phyloP scores from a whole-genome alignment of 768 basidiomycete species.

The Tylopilus rubrobrunneus region DNA sequence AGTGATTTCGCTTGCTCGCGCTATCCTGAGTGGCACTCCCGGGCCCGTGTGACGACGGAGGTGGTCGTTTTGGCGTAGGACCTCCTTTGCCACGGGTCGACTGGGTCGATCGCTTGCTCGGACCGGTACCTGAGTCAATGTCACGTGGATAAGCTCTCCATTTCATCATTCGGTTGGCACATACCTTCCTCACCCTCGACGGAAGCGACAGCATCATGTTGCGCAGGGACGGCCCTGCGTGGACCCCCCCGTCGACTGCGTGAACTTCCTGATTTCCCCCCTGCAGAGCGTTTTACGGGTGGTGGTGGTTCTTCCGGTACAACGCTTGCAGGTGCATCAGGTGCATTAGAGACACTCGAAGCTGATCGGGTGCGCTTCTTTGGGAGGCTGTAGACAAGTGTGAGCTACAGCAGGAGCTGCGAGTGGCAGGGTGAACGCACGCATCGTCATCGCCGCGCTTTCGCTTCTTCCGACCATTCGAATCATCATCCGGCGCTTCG shows the following conservation, averaged over 20 bases:
- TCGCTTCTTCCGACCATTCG: conserved; percentile 57
- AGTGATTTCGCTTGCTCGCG: conserved; percentile 47
- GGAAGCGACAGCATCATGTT: conserved; percentile 29
- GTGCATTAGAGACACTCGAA: conserved; percentile 64
- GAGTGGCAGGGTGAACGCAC: conserved; percentile 39
- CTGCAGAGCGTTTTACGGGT: conserved; percentile 29
- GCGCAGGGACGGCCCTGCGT: conserved; percentile 22
- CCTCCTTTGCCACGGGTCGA: conserved; percentile 35
- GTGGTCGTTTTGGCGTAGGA: conserved; percentile 30
- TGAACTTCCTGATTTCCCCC: conserved; percentile 24
- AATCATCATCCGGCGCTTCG: conserved; percentile 49
- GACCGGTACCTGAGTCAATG: conserved; percentile 32
- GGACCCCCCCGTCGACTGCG: conserved; percentile 32
- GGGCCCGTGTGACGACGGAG: conserved; percentile 28
- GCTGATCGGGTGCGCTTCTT: conserved; percentile 77
- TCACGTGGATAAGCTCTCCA: conserved; percentile 34
- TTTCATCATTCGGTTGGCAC: conserved; percentile 17
- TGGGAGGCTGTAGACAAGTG: conserved; percentile 34
- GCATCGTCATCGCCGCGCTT: conserved; percentile 71
- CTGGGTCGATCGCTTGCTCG: conserved; percentile 38
- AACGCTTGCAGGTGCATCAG: conserved; percentile 35
- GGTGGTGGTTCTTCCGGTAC: conserved; percentile 40
- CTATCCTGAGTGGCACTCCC: conserved; percentile 40
- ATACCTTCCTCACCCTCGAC: conserved; percentile 60
- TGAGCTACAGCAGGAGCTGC: conserved; percentile 8